Conservation (phyloP, 1,139 yeast genomes). For the Saccharomyces hybrid region DNA sequence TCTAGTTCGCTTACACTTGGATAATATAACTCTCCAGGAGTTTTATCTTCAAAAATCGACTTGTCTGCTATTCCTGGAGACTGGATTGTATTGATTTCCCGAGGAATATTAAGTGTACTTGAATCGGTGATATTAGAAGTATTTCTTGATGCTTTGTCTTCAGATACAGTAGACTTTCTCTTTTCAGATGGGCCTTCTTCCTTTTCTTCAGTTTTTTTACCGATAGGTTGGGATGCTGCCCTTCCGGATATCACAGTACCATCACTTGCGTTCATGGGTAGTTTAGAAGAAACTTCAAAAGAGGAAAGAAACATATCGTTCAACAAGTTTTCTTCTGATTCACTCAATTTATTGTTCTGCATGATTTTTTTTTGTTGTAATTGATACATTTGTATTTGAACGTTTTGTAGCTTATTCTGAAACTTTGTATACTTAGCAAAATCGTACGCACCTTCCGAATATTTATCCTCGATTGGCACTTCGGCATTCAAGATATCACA, state of each 20-base stretch:
- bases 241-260: neutral
- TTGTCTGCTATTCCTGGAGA: neutral
- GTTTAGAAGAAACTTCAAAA: constrained; percentile 28
- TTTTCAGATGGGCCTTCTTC: neutral
- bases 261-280: constrained; percentile 16
- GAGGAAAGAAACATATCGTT: constrained; percentile 24
- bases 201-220: constrained; percentile 1
- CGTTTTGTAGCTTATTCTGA: constrained; percentile 32
- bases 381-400: constrained; percentile 27
- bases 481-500: constrained; percentile 47
- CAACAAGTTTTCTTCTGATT: constrained; percentile 15
- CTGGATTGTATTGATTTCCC: neutral
- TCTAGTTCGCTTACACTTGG: constrained; percentile 14
- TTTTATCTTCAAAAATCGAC: neutral
- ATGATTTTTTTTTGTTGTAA: constrained; percentile 23
- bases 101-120: neutral
- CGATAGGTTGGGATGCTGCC: neutral
- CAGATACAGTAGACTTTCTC: constrained; percentile 9
- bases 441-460: constrained; percentile 35
- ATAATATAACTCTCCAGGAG: constrained; percentile 9
- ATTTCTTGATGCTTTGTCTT: constrained; percentile 10
- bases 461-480: constrained; percentile 44
- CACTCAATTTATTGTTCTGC: constrained; percentile 12
- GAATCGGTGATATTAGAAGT: constrained; percentile 3
- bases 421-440: constrained; percentile 33